Base-by-base conservation (phyloP, 2,329 filamentous ascomycete genomes). In the Pyrenochaeta sp. region DNA sequence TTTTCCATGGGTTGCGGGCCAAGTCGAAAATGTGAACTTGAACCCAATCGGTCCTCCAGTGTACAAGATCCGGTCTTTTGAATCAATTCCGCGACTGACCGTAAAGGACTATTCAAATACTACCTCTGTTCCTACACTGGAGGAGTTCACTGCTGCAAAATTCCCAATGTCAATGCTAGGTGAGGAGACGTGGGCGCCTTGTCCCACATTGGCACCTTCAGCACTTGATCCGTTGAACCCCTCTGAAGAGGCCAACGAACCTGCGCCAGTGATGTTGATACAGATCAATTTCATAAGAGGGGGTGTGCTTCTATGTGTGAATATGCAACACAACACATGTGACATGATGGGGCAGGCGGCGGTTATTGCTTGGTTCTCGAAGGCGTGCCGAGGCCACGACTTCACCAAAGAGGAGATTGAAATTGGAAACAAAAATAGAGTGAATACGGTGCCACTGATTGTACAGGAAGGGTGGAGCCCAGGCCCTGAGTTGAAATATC, bases 91-190 rank as follows among this genome's bases (percentile, higher is more conserved):
- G 0, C 56, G 54, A 1, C 60, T 84, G 0, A 55, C 76, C 2
- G 59, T 83, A 12, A 81, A 78, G 57, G 78, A 85, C 53, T 64
- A 79, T n/a, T 68, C 74, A 11, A 18, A 71, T 37, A 72, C 79
- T 31, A 21, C 66, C 1, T 62, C 63, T 2, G 61, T 74, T 2
- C 75, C 79, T 0, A 75, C 73, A 0, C 77, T 82, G 68, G 64
- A 76, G 2, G 62, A 58, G 0, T 61, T 84, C 15, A 61, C 68
- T 31, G 44, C 64, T 7, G 73, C 76, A 0, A 58, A 69, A 0
- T 84, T 79, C 29, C 82, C 83, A 0, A 75, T 82, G 49, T 61
- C 61, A 27, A 79, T 85, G 77, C 71, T 86, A 4, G 78, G 82
- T 41, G 82, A 82, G 58, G 61, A 63, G 15, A 32, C 75, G 6